phyloP scores from a whole-genome alignment of 2,329 filamentous ascomycete genomes.

The Didymella sp. region DNA sequence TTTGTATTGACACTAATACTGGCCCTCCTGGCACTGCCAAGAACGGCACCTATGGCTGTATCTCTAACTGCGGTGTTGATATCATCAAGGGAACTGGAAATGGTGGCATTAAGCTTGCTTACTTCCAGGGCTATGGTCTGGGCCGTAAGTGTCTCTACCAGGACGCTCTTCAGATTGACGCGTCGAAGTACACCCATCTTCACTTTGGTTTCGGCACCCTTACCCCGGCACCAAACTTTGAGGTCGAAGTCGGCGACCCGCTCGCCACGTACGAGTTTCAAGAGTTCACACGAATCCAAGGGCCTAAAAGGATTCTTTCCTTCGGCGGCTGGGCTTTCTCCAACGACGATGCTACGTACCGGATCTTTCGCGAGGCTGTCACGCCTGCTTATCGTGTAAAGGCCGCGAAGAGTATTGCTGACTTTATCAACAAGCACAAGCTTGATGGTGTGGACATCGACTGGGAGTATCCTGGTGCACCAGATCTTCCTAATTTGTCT shows the following conservation, averaged over 20 bases:
- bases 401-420: conserved; percentile 33
- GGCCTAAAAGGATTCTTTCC: conserved; percentile 52
- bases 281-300: not conserved
- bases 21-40: conserved; percentile 1
- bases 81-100: not conserved
- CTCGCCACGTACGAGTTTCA: not conserved
- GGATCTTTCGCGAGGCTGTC: conserved; percentile 50
- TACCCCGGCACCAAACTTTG: not conserved
- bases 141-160: conserved; percentile 19
- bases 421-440: conserved; percentile 30
- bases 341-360: conserved; percentile 48
- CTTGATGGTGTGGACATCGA: conserved; percentile 54
- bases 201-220: not conserved
- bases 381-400: conserved; percentile 48
- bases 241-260: not conserved
- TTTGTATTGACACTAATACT: not conserved
- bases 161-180: conserved; percentile 7
- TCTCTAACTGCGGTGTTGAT: conserved; percentile 5
- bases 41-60: not conserved
- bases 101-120: not conserved
- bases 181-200: not conserved
- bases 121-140: conserved; percentile 17
- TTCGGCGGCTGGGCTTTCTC: conserved; percentile 58
- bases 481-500: conserved; percentile 49
- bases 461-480: conserved; percentile 54